Base-by-base conservation (phyloP, 495 filamentous ascomycete genomes). In the Pseudoneurospora amorphoporcata region DNA sequence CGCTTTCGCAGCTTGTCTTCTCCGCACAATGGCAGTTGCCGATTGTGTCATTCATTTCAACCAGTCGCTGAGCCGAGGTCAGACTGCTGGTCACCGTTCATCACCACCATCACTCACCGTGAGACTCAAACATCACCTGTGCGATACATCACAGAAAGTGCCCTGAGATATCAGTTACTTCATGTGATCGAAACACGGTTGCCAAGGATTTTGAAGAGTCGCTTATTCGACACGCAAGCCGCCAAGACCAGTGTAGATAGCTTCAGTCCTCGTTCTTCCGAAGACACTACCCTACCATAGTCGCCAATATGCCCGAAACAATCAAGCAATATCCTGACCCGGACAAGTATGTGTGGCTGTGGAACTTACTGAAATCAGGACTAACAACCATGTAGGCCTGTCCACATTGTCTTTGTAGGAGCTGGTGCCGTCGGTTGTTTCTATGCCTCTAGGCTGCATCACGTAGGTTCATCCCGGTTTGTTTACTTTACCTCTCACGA, bases 381-480 rank as follows among this genome's bases (percentile, higher is more conserved):
- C 77, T 76, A 70, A 79, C 68, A 16, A 5, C 19, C 7, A 69
- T 38, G 42, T 69, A 85, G 83, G 42, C 83, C 85, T 29, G 79
- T 83, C n/a, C 79, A 86, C 69, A 80, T 88, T 72, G 81, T 88
- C 72, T 85, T 89, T 71, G 84, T 88, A 69, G 87, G 87, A 72
- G 87, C 86, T 23, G 87, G 87, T 53, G 87, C 87, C 68, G 86
- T 89, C 23, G 87, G 87, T 39, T 87, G 86, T 71, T 88, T 89
- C 80, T 89, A 88, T 72, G 87, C 86, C 32, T 88, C 86, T 16
- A 80, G 87, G 40, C 77, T 88, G 42, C 86, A 87, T 73, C 81
- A 84, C 73, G 85, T 84, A 76, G 74, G 83, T 39, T 75, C 17
- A 35, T 35, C 23, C 39, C 23, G 23, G 8, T 38, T 29, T 45